phyloP scores from a whole-genome alignment of 176 grass and related monocot species.

The Oryza meyeriana region DNA sequence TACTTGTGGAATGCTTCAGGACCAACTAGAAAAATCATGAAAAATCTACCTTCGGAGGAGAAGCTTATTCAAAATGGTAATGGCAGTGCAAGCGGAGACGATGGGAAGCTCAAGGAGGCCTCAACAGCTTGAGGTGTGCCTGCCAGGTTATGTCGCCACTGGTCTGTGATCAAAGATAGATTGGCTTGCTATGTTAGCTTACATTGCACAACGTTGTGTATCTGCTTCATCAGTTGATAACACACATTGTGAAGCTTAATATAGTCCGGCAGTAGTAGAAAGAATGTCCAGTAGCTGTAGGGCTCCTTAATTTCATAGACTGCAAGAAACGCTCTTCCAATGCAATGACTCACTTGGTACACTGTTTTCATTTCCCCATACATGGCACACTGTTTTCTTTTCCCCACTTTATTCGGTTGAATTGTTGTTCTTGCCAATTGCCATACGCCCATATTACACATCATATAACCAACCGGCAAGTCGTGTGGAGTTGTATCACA shows the following conservation, averaged over 20 bases:
- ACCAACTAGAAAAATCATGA: conserved; percentile 56
- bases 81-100: conserved; percentile 19
- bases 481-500: neutral
- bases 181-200: neutral
- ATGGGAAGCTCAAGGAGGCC: conserved; percentile 42
- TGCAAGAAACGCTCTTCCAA: neutral
- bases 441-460: neutral
- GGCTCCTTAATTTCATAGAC: neutral
- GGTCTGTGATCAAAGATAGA: neutral
- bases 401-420: neutral
- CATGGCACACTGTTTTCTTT: neutral
- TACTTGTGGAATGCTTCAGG: conserved; percentile 68
- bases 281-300: neutral
- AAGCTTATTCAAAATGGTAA: conserved; percentile 51
- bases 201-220: neutral
- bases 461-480: neutral
- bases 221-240: neutral
- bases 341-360: neutral
- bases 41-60: conserved; percentile 67
- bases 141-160: neutral
- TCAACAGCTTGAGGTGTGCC: conserved; percentile 26
- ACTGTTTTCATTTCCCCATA: too few relatives aligned
- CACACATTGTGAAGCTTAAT: neutral
- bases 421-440: neutral
- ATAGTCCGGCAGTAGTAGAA: conserved; percentile 4